Percentiles rank a stretch among this genome's conserved stretches.
Evolutionary conservation across 2,329 filamentous ascomycete species (phyloP).

Genomic region (Aspergillus carbonarius): DNA sequence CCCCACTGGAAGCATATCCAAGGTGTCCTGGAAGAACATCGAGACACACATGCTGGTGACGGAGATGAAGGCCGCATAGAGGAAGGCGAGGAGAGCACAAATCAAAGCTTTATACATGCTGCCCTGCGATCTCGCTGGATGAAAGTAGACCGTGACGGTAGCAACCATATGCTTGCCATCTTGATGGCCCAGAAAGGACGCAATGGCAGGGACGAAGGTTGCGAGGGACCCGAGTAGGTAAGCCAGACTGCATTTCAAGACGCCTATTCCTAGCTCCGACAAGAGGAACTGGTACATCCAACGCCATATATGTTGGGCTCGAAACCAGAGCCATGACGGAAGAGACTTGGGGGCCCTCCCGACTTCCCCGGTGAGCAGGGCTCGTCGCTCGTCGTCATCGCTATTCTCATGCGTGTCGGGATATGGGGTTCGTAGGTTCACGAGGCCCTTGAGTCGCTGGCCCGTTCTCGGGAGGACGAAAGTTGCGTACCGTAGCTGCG

Average conservation of each 20-base stretch:
- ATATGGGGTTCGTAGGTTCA: slow-evolving; percentile 67
- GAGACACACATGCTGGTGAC: slow-evolving; percentile 87
- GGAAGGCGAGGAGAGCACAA: slow-evolving; percentile 73
- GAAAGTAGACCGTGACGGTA: slow-evolving; percentile 92
- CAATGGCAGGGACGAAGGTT: slow-evolving; percentile 75
- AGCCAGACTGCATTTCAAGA: slow-evolving; percentile 87
- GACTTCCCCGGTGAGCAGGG: slow-evolving; percentile 32
- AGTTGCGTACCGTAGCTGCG: slow-evolving; percentile 74
- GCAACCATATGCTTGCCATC: slow-evolving; percentile 94
- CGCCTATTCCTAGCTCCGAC: slow-evolving; percentile 73
- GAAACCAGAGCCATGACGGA: slow-evolving; percentile 20
- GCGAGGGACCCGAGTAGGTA: slow-evolving; percentile 84
- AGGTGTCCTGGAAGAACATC: slow-evolving; percentile 68
- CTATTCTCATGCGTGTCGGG: slow-evolving; percentile 29
- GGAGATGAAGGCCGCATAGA: slow-evolving; percentile 73
- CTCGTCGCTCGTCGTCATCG: slow-evolving; percentile 39
- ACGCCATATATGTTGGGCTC: slow-evolving; percentile 38
- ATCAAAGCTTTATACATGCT: slow-evolving; percentile 86
- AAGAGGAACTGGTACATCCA: slow-evolving; percentile 60
- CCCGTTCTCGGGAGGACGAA: slow-evolving; percentile 85
- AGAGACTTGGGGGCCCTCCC: slow-evolving; percentile 14
- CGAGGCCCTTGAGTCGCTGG: slow-evolving; percentile 75
- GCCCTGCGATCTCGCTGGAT: slow-evolving; percentile 80
- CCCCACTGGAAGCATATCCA: slow-evolving; percentile 67
- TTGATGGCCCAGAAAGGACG: slow-evolving; percentile 72